Base-by-base conservation (phyloP, 768 basidiomycete genomes). In the Antrodiella citrinella region DNA sequence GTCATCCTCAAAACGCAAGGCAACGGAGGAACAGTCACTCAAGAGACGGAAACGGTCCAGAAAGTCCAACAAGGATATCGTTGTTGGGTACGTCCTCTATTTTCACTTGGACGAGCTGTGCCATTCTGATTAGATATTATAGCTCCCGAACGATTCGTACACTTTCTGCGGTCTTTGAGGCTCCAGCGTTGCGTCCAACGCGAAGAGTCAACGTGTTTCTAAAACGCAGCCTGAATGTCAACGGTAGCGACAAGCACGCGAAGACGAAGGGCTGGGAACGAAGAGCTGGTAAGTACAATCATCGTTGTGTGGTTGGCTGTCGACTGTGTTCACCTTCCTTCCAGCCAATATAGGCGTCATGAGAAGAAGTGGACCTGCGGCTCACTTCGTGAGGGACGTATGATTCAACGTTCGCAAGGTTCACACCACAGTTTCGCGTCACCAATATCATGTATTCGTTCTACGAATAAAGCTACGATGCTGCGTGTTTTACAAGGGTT, bases 341-440 rank as follows among this genome's bases (percentile, higher is more conserved):
- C 11, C 23, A 83, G 81, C 70, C 9, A 80, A 81, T 41, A 59
- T 84, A 3, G 82, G 82, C 22, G 69, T 76, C 19, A 69, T 84
- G 66, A 75, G 74, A 57, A 59, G 66, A 44, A 69, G 67, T 47
- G 80, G 80, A 0, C 77, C 81, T 12, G 74, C 81, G n/a, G 59
- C 71, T 13, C 65, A 68, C 51, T 84, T 84, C 54, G 76, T 77
- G 30, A 65, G 38, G 41, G 48, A 40, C 12, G 42, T 11, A 49
- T 42, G 30, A 35, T 7, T 7, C 30, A 35, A 15, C 15, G 15
- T 7, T 35, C 15, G 30, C 15, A 35, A 15, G 30, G 7, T 35
- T 35, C 7, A 35, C 30, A 35, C 15, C 15, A 15, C 7, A 35
- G n/a, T 35, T 35, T 35, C 15, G 30, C 30, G 30, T 15, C 7